Base-by-base conservation (phyloP, 495 filamentous ascomycete species). In the Venustampulla echinocandica region DNA sequence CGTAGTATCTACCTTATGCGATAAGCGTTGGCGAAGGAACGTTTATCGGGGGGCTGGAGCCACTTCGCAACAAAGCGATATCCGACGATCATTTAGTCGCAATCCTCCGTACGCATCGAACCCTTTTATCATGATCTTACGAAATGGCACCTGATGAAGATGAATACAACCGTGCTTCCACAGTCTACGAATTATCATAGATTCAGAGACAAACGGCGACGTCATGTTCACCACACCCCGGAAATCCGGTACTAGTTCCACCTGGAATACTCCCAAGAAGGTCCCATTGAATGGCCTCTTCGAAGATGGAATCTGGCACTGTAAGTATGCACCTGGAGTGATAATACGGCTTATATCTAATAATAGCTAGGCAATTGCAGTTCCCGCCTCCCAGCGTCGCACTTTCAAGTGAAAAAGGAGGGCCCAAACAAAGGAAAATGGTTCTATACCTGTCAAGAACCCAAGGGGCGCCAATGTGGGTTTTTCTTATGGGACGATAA, bases 401-500 rank as follows among this genome's bases (percentile, higher is more conserved):
- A 72, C 13, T 70, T 80, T 36, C 69, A 77, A 50, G 76, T 76
- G 4, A 84, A 76, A 57, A 89, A 85, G 48, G 71, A 75, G n/a
- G 73, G 76, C 0, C 56, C 61, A 30, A 87, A 89, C 55, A 68
- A 80, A 43, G 80, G 80, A n/a, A 59, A 73, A 49, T 75, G 67
- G 58, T 86, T 88, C 61, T 87, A 82, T 56, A 77, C 69, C 5
- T 88, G 84, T 58, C 75, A 75, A 46, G 71, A 75, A 49, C 57
- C 64, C 6, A 64, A 69, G 22, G 54, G 63, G 0, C 54, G 54
- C 18, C 47, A 56, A 14, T 90, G 85, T 61, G 65, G 68, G 13
- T 88, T 88, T 69, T 90, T 87, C 58, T 63, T 87, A 2, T 89
- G 79, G 76, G 68, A 71, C 21, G 74, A 78, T 21, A 73, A 77